Evolutionary conservation across 768 basidiomycete species (phyloP), one percentile per base, ranked within the genome.

Genomic region (Termitomyces titanicus): DNA sequence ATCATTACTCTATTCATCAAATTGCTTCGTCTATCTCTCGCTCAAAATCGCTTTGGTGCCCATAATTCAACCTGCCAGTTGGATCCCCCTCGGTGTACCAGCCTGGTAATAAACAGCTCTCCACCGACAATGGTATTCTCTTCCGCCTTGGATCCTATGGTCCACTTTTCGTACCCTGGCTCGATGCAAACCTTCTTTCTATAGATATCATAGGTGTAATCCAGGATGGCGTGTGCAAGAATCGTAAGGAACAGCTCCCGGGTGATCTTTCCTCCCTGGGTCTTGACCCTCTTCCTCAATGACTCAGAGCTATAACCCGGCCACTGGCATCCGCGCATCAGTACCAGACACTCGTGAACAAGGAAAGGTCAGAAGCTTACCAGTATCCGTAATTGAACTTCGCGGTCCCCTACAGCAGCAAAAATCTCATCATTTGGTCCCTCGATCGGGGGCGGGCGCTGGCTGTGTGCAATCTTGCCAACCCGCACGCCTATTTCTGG

Each of bases 51-150:
- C n/a, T 52, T 59, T 0, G 67, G 68, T 15, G 63, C 65, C 70
- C 74, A 75, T 29, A 79, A 58, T 52, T 76, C 77, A 18, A 72
- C 66, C 51, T 77, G 74, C 77, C 79, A 80, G 34, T 64, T 64
- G 29, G 71, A 68, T n/a, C 74, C 75, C 11, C 69, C 72, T 47
- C 68, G 64, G 54, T 78, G 77, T 10, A 70, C 59, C 37, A 78
- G 53, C 40, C 67, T 64, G 49, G 73, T 74, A 56, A 81, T 69
- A 45, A 74, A 61, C 9, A 77, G 62, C 37, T 73, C 67, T 29
- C 65, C 57, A 50, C 70, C 60, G n/a, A 68, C 29, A 51, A 67
- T 29, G 18, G 66, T 63, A 50, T 31, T 54, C 46, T 60, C 12
- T 40, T 68, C 50, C 10, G 56, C 43, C 38, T 51, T 60, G 33